Percentiles rank a stretch among this genome's conserved stretches.
Conservation (phyloP, 2,329 filamentous ascomycete species). For the Penicillium sp. region DNA sequence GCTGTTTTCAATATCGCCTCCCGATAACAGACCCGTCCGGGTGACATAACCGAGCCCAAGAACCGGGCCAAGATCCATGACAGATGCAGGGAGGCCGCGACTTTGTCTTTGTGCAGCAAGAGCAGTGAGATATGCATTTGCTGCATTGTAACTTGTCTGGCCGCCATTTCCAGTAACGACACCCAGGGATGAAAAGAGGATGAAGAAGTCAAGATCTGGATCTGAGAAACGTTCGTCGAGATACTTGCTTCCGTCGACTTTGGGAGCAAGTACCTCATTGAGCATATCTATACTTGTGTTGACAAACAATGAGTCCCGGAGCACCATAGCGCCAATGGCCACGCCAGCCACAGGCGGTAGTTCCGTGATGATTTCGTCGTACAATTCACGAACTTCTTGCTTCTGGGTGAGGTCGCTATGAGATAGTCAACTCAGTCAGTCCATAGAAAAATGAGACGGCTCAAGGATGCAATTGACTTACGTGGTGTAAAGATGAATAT, state of each 20-base stretch:
- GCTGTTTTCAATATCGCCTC: background rate
- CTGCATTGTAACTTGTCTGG: constrained; percentile 14
- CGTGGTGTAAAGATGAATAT: background rate
- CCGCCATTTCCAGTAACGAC: constrained; percentile 8
- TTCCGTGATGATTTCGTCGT: background rate
- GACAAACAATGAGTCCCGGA: background rate
- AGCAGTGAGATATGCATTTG: constrained; percentile 9
- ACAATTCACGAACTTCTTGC: background rate
- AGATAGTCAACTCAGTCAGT: background rate
- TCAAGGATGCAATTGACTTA: background rate
- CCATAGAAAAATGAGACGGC: too few relatives aligned
- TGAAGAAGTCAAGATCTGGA: background rate
- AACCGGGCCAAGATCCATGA: constrained; percentile 2
- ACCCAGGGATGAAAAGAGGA: background rate
- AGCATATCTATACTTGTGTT: background rate
- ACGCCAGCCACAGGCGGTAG: background rate
- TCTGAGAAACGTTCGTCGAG: background rate
- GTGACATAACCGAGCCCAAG: background rate
- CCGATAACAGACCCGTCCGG: background rate
- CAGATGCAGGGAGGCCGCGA: constrained; percentile 8
- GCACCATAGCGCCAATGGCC: background rate
- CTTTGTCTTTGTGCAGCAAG: constrained; percentile 1
- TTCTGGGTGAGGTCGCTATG: background rate
- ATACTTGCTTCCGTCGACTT: background rate
- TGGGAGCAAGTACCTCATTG: background rate